These are phyloP conservation scores for Rhexocercosporidium sp. DNA, from an alignment of 2,329 filamentous ascomycete species.

Conservation along the genomic window DNA sequence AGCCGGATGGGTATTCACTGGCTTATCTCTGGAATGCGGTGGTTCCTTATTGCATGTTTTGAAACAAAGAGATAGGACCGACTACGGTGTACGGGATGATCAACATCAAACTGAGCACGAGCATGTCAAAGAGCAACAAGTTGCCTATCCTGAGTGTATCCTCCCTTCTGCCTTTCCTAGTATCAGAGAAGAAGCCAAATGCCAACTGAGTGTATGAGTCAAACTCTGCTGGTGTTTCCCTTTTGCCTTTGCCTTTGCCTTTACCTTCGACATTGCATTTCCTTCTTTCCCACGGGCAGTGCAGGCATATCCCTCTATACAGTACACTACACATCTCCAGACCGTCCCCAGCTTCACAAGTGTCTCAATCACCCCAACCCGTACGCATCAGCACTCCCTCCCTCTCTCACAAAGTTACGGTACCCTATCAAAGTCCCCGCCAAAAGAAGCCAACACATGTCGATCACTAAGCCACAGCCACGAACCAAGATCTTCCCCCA, in stretches of 20 bases:
- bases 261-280: neutral
- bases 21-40: neutral
- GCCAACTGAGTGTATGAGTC: neutral
- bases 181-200: too few species aligned
- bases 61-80: neutral
- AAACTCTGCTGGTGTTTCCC: constrained; percentile 5
- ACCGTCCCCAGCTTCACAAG: neutral
- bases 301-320: neutral
- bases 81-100: too few species aligned
- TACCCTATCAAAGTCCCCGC: too few species aligned
- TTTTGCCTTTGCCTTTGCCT: neutral
- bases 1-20: neutral
- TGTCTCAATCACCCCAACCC: neutral
- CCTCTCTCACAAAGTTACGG: too few species aligned
- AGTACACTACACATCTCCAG: neutral
- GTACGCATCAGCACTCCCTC: neutral
- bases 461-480: too few species aligned
- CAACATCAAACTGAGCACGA: neutral
- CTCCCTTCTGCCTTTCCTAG: too few species aligned
- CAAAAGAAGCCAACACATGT: too few species aligned
- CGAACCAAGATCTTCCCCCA: too few species aligned
- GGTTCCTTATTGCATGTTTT: neutral
- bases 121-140: neutral
- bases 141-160: neutral
- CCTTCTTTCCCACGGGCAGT: neutral